These are phyloP conservation scores for Cyathus striatus DNA, from an alignment of 768 basidiomycete genomes.

Conservation along the genomic window DNA sequence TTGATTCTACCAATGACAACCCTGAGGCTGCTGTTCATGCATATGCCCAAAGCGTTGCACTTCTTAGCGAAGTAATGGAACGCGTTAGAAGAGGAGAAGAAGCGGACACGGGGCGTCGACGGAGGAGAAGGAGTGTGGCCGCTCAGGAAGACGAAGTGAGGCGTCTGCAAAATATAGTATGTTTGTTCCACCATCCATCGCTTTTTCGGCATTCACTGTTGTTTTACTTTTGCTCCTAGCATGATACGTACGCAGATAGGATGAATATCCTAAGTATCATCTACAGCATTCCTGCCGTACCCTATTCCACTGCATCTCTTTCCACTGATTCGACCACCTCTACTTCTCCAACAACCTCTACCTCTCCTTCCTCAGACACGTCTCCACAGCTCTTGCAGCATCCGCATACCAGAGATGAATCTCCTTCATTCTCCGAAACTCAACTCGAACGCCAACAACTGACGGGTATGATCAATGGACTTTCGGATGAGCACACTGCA, in stretches of 20 bases:
- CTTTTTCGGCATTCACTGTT: conserved; percentile 2
- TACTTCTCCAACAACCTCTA: conserved; percentile 40
- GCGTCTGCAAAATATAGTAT: conserved; percentile 81
- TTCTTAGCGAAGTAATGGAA: conserved; percentile 91
- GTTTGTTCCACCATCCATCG: conserved; percentile 19
- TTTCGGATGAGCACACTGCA: too few species aligned
- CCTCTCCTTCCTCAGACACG: conserved; percentile 46
- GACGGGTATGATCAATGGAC: conserved; percentile 13
- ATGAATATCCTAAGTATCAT: conserved; percentile 91
- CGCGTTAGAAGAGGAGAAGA: conserved; percentile 84
- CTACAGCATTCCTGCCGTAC: conserved; percentile 78
- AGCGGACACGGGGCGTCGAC: conserved; percentile 56
- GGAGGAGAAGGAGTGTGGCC: conserved; percentile 71
- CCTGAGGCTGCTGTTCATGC: conserved; percentile 86
- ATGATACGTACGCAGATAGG: conserved; percentile 92
- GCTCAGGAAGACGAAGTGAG: conserved; percentile 89
- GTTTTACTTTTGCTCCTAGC: conserved; percentile 39
- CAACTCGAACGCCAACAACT: conserved; percentile 29
- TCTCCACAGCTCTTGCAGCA: conserved; percentile 33
- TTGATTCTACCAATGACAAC: conserved; percentile 85
- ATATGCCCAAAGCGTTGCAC: conserved; percentile 80
- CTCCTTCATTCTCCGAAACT: conserved; percentile 27
- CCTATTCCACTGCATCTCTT: conserved; percentile 54
- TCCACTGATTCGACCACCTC: conserved; percentile 44
- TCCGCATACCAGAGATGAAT: conserved; percentile 23